A percentile compares a stretch with the other conserved stretches of the same genome.
Conservation (phyloP, 2,329 filamentous ascomycete genomes). For the Torrubiella hemipterigena region DNA sequence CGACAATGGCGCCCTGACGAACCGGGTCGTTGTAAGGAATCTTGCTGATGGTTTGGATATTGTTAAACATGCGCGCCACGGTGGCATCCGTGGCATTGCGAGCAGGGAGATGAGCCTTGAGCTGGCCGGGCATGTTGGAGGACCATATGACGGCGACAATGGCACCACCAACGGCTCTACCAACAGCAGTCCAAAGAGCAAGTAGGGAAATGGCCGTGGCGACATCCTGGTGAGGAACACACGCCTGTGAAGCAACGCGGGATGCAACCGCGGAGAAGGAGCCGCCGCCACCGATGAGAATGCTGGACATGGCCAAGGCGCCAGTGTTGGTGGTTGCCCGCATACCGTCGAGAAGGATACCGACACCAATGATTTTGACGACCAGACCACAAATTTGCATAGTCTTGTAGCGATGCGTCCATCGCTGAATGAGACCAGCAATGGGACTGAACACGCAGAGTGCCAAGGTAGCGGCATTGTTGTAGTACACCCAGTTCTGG, state of each 20-base stretch:
- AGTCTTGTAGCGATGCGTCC: slow-evolving; percentile 24
- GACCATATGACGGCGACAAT: slow-evolving; percentile 9
- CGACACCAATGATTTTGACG: slow-evolving; percentile 22
- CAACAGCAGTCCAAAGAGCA: slow-evolving; percentile 23
- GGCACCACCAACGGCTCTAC: slow-evolving; percentile 21
- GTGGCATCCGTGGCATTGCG: slow-evolving; percentile 10
- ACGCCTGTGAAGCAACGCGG: slow-evolving; percentile 23
- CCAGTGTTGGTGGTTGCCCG: slow-evolving; percentile 19
- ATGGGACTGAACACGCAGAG: slow-evolving; percentile 21
- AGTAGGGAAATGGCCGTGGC: slow-evolving; percentile 19
- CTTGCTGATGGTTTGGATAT: slow-evolving; percentile 18
- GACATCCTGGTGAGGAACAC: slow-evolving; percentile 25
- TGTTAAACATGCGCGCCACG: slow-evolving; percentile 17
- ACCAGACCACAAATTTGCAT: slow-evolving; percentile 22
- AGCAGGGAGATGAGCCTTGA: slow-evolving; percentile 12
- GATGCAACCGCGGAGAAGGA: slow-evolving; percentile 23
- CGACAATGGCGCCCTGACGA: slow-evolving; percentile 17
- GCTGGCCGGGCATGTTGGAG: slow-evolving; percentile 13
- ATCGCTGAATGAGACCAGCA: slow-evolving; percentile 17
- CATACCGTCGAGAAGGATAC: slow-evolving; percentile 17
- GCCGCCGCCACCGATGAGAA: slow-evolving; percentile 22
- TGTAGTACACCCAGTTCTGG: slow-evolving; percentile 24
- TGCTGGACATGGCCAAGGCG: slow-evolving; percentile 18
- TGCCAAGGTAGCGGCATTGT: slow-evolving; percentile 20
- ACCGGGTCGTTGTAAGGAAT: slow-evolving; percentile 18